Conservation (phyloP, 1,284 basidiomycete species). For the Mycosarcoma mackinlayi region DNA sequence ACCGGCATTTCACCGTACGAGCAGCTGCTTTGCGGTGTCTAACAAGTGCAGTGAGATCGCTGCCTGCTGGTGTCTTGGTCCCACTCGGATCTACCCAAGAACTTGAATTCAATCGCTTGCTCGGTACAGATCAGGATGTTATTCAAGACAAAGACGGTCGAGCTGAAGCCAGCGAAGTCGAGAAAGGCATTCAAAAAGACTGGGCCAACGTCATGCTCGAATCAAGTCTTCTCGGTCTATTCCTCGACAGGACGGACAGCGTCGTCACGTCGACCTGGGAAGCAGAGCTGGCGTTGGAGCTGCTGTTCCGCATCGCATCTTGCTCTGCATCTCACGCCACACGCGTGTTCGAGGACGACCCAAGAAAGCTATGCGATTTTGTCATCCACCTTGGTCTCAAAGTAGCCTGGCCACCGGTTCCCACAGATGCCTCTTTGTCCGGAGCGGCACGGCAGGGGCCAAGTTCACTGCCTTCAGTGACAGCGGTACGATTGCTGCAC, state of each 20-base stretch:
- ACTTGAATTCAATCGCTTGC: slow-evolving; percentile 22
- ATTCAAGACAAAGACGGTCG: slow-evolving; percentile 6
- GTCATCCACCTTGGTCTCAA: slow-evolving; percentile 39
- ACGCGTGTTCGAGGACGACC: slow-evolving; percentile 21
- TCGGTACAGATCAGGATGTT: slow-evolving; percentile 2
- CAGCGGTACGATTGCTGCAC: slow-evolving; percentile 74
- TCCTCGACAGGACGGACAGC: slow-evolving; percentile 35
- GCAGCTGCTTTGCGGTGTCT: slow-evolving; percentile 52
- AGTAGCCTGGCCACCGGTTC: slow-evolving; percentile 38
- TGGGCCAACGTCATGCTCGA: slow-evolving; percentile 44
- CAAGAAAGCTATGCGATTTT: slow-evolving; percentile 30
- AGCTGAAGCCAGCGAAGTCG: slow-evolving; percentile 39
- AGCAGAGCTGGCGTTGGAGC: slow-evolving; percentile 34
- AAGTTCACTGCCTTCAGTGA: slow-evolving; percentile 23
- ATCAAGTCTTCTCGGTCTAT: slow-evolving; percentile 24
- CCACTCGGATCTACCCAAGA: slow-evolving; percentile 20
- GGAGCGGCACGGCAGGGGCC: background rate
- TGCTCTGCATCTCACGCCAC: slow-evolving; percentile 37
- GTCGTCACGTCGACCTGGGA: slow-evolving; percentile 46
- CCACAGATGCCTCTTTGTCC: background rate
- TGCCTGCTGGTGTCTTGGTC: slow-evolving; percentile 18
- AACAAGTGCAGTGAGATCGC: slow-evolving; percentile 26
- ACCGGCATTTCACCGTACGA: slow-evolving; percentile 56
- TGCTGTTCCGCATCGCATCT: slow-evolving; percentile 38
- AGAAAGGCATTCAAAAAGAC: slow-evolving; percentile 37